Percentiles rank a stretch among this genome's conserved stretches.
Conservation (phyloP, 495 filamentous ascomycete species). For the Geoglossum glabrum region DNA sequence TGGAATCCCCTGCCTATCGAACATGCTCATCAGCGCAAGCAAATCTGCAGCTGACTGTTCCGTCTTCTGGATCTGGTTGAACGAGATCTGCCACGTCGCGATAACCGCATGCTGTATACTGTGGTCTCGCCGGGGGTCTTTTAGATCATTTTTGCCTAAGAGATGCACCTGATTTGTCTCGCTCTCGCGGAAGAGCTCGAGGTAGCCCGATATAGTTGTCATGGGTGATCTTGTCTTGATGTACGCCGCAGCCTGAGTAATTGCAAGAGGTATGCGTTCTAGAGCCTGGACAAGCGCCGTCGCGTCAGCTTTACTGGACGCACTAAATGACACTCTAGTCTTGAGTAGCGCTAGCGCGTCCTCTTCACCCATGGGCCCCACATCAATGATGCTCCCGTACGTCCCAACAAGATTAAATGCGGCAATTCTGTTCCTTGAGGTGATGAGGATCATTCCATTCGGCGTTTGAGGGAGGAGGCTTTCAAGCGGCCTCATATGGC, state of each 20-base stretch:
- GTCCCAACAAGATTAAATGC: neutral
- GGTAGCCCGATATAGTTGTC: neutral
- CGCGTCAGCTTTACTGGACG: neutral
- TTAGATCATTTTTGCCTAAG: neutral
- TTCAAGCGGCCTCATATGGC: neutral
- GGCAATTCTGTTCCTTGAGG: slow-evolving; percentile 7
- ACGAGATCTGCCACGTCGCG: no score
- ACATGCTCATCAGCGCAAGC: slow-evolving; percentile 23
- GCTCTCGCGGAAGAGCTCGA: neutral
- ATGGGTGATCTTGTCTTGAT: slow-evolving; percentile 20
- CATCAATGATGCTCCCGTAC: slow-evolving; percentile 6
- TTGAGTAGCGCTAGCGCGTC: slow-evolving; percentile 15
- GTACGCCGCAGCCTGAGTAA: slow-evolving; percentile 27
- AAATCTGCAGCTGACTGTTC: slow-evolving; percentile 21
- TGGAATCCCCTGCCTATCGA: slow-evolving; percentile 24
- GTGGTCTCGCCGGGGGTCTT: slow-evolving; percentile 2
- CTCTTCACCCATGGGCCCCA: slow-evolving; percentile 6
- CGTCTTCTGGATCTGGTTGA: slow-evolving; percentile 21
- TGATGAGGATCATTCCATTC: slow-evolving; percentile 9
- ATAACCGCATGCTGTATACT: slow-evolving; percentile 1
- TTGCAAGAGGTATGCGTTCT: slow-evolving; percentile 16
- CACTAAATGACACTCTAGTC: slow-evolving; percentile 6
- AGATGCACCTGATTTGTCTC: slow-evolving; percentile 1
- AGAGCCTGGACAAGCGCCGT: slow-evolving; percentile 11
- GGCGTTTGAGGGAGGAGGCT: slow-evolving; percentile 8